Evolutionary conservation across 2,329 filamentous ascomycete genomes (phyloP), one percentile per base, ranked within the genome.

Genomic region (Colletotrichum caudatum): DNA sequence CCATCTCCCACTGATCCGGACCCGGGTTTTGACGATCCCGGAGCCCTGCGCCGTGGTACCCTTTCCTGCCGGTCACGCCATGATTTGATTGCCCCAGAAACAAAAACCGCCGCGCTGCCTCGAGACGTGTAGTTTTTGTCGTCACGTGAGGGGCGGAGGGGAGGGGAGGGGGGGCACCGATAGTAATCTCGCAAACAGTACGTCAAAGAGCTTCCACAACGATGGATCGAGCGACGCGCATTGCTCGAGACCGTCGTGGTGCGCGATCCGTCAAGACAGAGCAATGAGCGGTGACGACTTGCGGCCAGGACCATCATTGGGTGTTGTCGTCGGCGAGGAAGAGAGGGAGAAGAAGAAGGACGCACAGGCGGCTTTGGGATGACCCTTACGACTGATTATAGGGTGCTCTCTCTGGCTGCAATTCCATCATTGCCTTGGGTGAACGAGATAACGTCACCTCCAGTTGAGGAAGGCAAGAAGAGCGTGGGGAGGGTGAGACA

Each of bases 211-310:
- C 50, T 71, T 26, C 53, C 37, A 41, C 35, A 54, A 60, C 59
- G 33, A 69, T 71, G 58, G 44, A 53, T 51, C 37, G 26, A 57
- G 66, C 53, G 35, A 44, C 50, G 39, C 39, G 23, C 46, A 23
- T 44, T 20, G 64, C 46, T 44, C 58, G 58, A 59, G 54, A 64
- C 65, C 51, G 46, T 9, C 51, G 26, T 48, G 12, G 56, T 56
- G 44, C 18, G 58, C 16, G 37, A 20, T 64, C 29, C 51, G 61
- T 58, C 20, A 48, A 44, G 33, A 58, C 44, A 54, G 41, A n/a
- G 35, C 58, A 46, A 64, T 69, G 59, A 64, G 64, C 65, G 65
- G 69, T 71, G 69, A 71, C 59, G 39, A 33, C 54, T 71, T 59
- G 58, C 65, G 65, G 58, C 35, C 41, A 16, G 18, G 37, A 33